Base-by-base conservation (phyloP, 2,329 filamentous ascomycete species). In the Colletotrichum sp. region DNA sequence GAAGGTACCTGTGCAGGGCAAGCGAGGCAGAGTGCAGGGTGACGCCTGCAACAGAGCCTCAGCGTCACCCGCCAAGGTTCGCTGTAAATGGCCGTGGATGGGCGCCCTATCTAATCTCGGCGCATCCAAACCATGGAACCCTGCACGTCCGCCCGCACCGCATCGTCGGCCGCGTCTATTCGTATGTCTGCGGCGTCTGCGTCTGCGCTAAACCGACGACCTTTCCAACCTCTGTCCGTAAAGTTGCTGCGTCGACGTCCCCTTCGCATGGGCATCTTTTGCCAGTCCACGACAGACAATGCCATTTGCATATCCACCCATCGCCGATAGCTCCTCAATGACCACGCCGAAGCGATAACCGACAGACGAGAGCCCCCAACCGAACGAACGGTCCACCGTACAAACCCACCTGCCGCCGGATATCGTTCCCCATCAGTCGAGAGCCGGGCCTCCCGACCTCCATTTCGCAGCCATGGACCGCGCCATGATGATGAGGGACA, bases 401-500 rank as follows among this genome's bases (percentile, higher is more conserved):
- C 3, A 15, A 59, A 60, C 71, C 71, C 74, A 67, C 74, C 65
- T 6, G n/a, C 30, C 30, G 30, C 32, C 64, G 43, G 43, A 65
- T 28, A 63, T 64, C 13, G 48, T 65, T 63, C 73, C 26, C 72
- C 18, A 69, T 64, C 48, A 13, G 60, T 66, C 65, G 72, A 34
- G 13, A 70, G 57, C 43, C 59, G 28, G 28, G 24, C 64, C 34
- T 67, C 70, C n/a, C 60, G 60, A 75, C 67, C 61, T 28, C 21
- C 5, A 52, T 13, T 60, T 18, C 32, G 18, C 65, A 21, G 60
- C 65, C 28, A 75, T 76, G 74, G 71, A 76, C 30, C 65, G 74
- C 32, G 60, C 71, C 26, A 76, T 74, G 60, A 66, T 71, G 30
- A 59, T 76, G 66, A 76, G 71, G 32, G 78, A 81, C 21, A 77